A percentile compares a stretch with the other conserved stretches of the same genome.
These are phyloP conservation scores for Lasiosphaeriaceae sp. DNA, from an alignment of 495 filamentous ascomycete genomes.

Conservation along the genomic window DNA sequence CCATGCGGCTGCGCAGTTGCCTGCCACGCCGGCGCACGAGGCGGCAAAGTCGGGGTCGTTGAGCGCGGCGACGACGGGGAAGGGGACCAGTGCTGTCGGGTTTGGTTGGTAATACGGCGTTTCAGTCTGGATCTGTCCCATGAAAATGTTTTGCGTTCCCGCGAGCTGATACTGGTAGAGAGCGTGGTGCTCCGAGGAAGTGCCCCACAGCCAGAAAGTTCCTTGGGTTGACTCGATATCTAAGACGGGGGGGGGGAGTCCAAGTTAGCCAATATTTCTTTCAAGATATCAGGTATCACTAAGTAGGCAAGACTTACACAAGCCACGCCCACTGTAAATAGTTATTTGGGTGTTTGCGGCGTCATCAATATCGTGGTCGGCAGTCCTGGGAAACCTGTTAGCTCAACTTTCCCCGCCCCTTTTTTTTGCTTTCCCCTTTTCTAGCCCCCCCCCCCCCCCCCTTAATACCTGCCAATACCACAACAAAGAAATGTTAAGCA, in stretches of 20 bases:
- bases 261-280: too few relatives aligned
- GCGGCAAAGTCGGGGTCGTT: slow-evolving; percentile 56
- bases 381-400: slow-evolving; percentile 67
- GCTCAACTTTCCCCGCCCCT: slow-evolving; percentile 53
- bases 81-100: slow-evolving; percentile 58
- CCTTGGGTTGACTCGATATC: slow-evolving; percentile 51
- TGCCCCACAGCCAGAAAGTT: slow-evolving; percentile 62
- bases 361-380: slow-evolving; percentile 88
- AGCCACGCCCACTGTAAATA: slow-evolving; percentile 65
- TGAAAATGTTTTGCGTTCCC: slow-evolving; percentile 65
- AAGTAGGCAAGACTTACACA: slow-evolving; percentile 34
- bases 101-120: slow-evolving; percentile 68
- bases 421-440: background rate
- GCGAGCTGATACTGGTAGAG: slow-evolving; percentile 81
- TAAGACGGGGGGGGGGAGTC: slow-evolving; percentile 3
- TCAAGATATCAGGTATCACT: too few relatives aligned
- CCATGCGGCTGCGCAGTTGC: slow-evolving; percentile 58
- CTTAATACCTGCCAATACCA: background rate
- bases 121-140: slow-evolving; percentile 79
- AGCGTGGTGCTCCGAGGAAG: slow-evolving; percentile 69
- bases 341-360: slow-evolving; percentile 60
- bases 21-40: slow-evolving; percentile 39
- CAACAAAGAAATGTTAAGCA: slow-evolving; percentile 6
- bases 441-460: slow-evolving; percentile 30
- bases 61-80: slow-evolving; percentile 41